Base-by-base conservation (phyloP, 2,329 filamentous ascomycete species). In the Talaromyces sp. region DNA sequence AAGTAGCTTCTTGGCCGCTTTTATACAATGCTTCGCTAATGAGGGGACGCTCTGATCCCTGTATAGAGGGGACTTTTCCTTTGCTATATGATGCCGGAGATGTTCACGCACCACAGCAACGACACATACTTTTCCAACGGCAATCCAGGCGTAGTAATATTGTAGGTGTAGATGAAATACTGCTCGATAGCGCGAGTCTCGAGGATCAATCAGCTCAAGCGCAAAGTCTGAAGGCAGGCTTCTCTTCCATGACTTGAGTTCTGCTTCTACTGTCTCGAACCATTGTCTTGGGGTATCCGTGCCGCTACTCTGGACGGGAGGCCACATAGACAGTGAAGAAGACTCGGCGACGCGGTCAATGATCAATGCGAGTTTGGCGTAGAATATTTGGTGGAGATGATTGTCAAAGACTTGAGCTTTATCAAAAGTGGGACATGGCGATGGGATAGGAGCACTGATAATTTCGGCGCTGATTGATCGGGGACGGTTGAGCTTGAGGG, bases 71-170 rank as follows among this genome's bases (percentile, higher is more conserved):
- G 35, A 58, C 2, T 58, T 58, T 7, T 58, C 54, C 54, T 58
- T 43, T 39, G 54, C 54, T 17, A 58, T 58, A 41, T 58, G 35
- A 58, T 58, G 54, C 3, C 74, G 69, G 10, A 52, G 49, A 52
- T 52, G 49, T n/a, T 52, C 49, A 33, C 49, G 49, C 1, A 72
- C 73, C 11, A 75, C 69, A 5, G 74, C 74, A 0, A 78, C 73
- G 1, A 78, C 70, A 1, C 74, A 71, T 3, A 75, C 72, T 62
- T 77, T 78, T 7, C 76, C 74, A 65, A 77, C 74, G 4, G 75
- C 72, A 22, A 78, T 78, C 73, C 74, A 76, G 11, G 75, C 70
- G 56, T 74, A 78, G 63, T 78, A 73, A 62, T 78, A 78, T 66
- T 78, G 78, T 0, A 78, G 66, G 57, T 75, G 74, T 1, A 78